A percentile compares a stretch with the other conserved stretches of the same genome.
These are phyloP conservation scores for Pachyrhizus erosus DNA, from an alignment of 306 rosid species.

Conservation along the genomic window DNA sequence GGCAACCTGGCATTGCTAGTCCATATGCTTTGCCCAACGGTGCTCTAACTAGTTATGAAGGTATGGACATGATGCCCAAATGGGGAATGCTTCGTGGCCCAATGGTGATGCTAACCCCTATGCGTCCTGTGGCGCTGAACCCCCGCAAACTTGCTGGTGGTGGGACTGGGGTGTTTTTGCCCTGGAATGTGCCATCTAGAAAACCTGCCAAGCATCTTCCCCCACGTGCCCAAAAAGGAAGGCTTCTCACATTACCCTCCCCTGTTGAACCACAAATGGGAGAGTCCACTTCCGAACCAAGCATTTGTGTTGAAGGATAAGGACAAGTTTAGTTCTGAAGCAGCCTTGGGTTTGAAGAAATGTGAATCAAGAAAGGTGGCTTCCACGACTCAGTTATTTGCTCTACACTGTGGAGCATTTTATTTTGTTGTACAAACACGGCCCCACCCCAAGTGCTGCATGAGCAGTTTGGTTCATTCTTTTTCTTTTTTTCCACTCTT, in stretches of 20 bases:
- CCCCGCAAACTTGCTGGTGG: constrained; percentile 65
- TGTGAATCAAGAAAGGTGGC: constrained; percentile 48
- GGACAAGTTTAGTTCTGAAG: constrained; percentile 46
- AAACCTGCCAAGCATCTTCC: constrained; percentile 93
- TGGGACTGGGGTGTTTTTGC: constrained; percentile 97
- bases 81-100: constrained; percentile 86
- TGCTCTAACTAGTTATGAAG: constrained; percentile 60
- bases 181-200: constrained; percentile 85
- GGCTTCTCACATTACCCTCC: constrained; percentile 70
- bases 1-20: constrained; percentile 74
- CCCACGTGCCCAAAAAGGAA: constrained; percentile 89
- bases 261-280: constrained; percentile 57
- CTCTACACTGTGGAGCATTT: constrained; percentile 48
- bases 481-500: neutral
- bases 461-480: constrained; percentile 45
- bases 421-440: constrained; percentile 66
- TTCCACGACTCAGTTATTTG: constrained; percentile 40
- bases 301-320: constrained; percentile 57
- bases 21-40: constrained; percentile 71
- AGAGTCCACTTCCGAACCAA: constrained; percentile 70
- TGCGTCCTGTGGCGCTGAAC: constrained; percentile 68
- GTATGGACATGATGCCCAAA: constrained; percentile 72
- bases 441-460: constrained; percentile 52
- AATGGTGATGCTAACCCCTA: constrained; percentile 78
- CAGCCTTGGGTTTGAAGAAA: constrained; percentile 50